phyloP scores from a whole-genome alignment of 768 basidiomycete genomes.

The Naganishia friedmannii region DNA sequence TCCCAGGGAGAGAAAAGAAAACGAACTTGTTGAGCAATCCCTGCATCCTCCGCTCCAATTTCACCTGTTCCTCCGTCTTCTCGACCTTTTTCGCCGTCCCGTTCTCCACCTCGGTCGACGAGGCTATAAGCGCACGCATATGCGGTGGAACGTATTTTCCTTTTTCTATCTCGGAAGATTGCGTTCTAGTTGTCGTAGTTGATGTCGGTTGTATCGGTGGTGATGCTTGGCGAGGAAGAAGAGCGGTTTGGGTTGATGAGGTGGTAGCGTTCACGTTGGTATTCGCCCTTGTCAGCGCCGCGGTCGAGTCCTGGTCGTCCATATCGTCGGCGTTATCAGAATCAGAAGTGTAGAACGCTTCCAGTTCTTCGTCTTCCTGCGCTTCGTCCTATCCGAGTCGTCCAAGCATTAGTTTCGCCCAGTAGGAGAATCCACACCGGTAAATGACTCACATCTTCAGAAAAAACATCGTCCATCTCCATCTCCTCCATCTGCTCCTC shows the following conservation, averaged over 20 bases:
- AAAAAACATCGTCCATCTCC: conserved; percentile 27
- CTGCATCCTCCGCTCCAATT: conserved; percentile 73
- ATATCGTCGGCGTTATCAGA: conserved; percentile 36
- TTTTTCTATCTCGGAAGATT: neutral
- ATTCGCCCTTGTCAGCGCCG: conserved; percentile 25
- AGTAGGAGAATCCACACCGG: too few species aligned
- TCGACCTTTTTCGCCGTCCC: conserved; percentile 51
- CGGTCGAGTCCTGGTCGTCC: conserved; percentile 22
- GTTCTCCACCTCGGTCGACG: conserved; percentile 36
- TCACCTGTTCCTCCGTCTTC: conserved; percentile 55
- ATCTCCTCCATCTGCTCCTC: conserved; percentile 41
- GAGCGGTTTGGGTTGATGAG: too few species aligned
- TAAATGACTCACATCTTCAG: neutral
- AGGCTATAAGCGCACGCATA: conserved; percentile 54
- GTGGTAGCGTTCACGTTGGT: conserved; percentile 19
- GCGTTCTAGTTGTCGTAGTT: too few species aligned
- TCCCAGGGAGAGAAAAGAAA: too few species aligned
- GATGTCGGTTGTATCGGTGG: neutral
- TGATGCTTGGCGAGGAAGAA: neutral
- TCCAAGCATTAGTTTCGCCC: neutral
- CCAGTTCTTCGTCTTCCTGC: conserved; percentile 32
- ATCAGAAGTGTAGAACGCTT: conserved; percentile 19
- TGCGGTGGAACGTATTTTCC: conserved; percentile 76
- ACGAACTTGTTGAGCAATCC: conserved; percentile 74
- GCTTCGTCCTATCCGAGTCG: conserved; percentile 30